phyloP scores from a whole-genome alignment of 192 early-diverging fungal genomes.

The Coemansia sp. region DNA sequence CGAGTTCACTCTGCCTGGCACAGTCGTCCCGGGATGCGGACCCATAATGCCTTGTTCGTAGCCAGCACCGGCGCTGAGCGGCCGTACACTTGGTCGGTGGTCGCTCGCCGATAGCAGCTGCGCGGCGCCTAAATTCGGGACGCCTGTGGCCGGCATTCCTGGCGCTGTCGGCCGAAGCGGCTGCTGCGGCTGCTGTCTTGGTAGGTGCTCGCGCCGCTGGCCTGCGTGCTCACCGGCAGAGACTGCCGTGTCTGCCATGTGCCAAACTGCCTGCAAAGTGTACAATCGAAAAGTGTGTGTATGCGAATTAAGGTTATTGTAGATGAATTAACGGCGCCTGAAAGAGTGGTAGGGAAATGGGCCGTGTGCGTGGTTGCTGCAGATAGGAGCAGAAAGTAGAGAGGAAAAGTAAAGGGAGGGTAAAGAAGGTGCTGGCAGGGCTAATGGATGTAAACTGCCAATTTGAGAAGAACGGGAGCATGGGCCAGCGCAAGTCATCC shows the following conservation, averaged over 20 bases:
- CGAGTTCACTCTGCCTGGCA: slow-evolving; percentile 19
- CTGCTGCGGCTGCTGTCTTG: slow-evolving; percentile 50
- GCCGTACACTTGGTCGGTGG: not conserved
- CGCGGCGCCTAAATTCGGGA: not conserved
- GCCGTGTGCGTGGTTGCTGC: not conserved
- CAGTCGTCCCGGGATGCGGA: slow-evolving; percentile 28
- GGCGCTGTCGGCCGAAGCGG: slow-evolving; percentile 28
- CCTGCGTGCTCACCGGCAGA: slow-evolving; percentile 27
- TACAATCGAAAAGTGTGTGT: not conserved
- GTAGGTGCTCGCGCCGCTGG: slow-evolving; percentile 44
- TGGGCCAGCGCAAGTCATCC: no score
- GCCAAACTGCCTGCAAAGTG: not conserved
- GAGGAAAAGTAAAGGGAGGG: not conserved
- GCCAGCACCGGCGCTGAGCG: slow-evolving; percentile 5
- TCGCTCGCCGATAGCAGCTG: slow-evolving; percentile 2
- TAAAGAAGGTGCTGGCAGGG: not conserved
- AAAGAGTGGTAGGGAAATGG: not conserved
- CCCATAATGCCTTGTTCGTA: slow-evolving; percentile 23
- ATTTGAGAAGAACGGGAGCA: not conserved
- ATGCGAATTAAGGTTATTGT: not conserved
- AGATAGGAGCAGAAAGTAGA: not conserved
- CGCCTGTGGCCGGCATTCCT: not conserved
- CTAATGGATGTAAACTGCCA: not conserved
- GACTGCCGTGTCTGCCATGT: slow-evolving; percentile 42
- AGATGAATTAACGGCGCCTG: not conserved